Conservation (phyloP, 176 grass and related monocot species). For the Musa troglodytarum region DNA sequence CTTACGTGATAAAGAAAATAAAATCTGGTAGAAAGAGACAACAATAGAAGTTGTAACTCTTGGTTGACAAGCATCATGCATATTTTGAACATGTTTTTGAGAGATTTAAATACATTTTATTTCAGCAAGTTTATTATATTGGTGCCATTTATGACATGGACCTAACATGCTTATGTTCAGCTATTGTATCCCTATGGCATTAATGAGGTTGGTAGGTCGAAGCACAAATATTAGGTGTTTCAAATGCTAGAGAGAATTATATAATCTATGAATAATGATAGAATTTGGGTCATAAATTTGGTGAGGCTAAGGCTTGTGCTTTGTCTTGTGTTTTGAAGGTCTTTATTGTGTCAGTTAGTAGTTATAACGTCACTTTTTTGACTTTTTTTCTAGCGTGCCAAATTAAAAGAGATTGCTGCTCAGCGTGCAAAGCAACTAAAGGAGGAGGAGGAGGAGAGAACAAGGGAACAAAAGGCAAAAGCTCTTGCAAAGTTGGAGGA, state of each 20-base stretch:
- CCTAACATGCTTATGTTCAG: background rate
- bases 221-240: background rate
- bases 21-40: too few species aligned
- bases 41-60: too few species aligned
- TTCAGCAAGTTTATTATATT: background rate
- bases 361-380: constrained; percentile 16
- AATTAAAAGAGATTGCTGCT: constrained; percentile 80
- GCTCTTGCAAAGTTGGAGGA: constrained; percentile 89
- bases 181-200: background rate
- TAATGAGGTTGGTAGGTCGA: too few species aligned
- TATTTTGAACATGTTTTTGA: too few species aligned
- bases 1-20: too few species aligned
- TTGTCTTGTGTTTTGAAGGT: background rate
- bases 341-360: background rate
- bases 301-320: background rate
- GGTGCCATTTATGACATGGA: background rate
- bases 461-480: constrained; percentile 81
- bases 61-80: too few species aligned
- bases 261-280: background rate
- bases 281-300: background rate
- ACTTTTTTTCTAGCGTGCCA: constrained; percentile 43
- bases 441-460: constrained; percentile 82
- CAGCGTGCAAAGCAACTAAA: constrained; percentile 78
- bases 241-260: background rate
- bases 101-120: background rate